A percentile compares a stretch with the other conserved stretches of the same genome.
Evolutionary conservation across 2,329 filamentous ascomycete genomes (phyloP).

Genomic region (Fusarium nygamai): DNA sequence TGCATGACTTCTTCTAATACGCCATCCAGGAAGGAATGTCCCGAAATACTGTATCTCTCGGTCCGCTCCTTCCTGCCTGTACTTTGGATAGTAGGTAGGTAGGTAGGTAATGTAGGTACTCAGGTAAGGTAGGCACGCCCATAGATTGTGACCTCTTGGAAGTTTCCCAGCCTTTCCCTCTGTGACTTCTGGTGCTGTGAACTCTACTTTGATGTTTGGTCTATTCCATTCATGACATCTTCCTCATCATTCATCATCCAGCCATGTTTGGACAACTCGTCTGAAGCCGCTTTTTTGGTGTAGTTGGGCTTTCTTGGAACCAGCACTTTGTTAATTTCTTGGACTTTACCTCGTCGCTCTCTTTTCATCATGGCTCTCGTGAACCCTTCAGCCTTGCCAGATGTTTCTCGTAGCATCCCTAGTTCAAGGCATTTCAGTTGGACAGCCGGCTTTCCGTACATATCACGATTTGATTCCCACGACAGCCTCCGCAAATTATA

Average conservation of each 20-base stretch:
- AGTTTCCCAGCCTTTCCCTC: neutral
- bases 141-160: constrained; percentile 10
- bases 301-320: constrained; percentile 58
- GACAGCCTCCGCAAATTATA: constrained; percentile 36
- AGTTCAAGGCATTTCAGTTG: constrained; percentile 52
- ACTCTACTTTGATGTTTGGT: neutral
- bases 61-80: neutral
- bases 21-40: constrained; percentile 10
- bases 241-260: constrained; percentile 46
- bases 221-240: neutral
- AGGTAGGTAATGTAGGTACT: neutral
- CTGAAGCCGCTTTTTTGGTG: constrained; percentile 41
- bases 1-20: neutral
- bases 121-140: neutral
- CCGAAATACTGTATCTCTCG: neutral
- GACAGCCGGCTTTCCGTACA: constrained; percentile 38
- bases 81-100: neutral
- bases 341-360: constrained; percentile 42
- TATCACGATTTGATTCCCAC: neutral
- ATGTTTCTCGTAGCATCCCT: constrained; percentile 52
- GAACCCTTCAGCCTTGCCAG: constrained; percentile 45
- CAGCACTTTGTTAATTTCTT: constrained; percentile 48
- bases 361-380: constrained; percentile 49
- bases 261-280: constrained; percentile 52
- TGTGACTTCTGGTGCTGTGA: neutral